Percentiles rank a stretch among this genome's conserved stretches.
Conservation (phyloP, 2,329 filamentous ascomycete genomes). For the Penicillium corylophilum region DNA sequence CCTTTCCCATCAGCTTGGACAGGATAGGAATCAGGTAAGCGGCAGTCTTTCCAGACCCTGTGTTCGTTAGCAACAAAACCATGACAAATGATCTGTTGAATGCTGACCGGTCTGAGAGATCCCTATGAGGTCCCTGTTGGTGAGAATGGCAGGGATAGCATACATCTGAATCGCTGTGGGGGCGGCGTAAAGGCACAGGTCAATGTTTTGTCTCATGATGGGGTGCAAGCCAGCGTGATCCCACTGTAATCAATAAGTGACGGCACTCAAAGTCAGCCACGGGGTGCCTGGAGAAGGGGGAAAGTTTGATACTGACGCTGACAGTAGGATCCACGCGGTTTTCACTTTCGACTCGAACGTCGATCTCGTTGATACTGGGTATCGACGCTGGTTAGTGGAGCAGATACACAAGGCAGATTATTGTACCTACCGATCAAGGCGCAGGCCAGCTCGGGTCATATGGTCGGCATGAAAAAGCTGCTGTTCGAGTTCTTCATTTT, state of each 20-base stretch:
- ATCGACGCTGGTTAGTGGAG: background rate
- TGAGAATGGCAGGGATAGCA: slow-evolving; percentile 74
- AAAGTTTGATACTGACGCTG: slow-evolving; percentile 4
- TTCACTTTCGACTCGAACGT: slow-evolving; percentile 12
- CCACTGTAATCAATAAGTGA: slow-evolving; percentile 54
- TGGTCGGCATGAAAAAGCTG: slow-evolving; percentile 66
- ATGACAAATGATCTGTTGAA: background rate
- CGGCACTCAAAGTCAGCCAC: background rate
- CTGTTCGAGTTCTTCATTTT: slow-evolving; percentile 66
- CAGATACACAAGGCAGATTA: background rate
- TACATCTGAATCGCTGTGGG: slow-evolving; percentile 90
- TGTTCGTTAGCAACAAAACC: slow-evolving; percentile 5
- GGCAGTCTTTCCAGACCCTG: slow-evolving; percentile 94
- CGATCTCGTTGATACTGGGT: slow-evolving; percentile 11
- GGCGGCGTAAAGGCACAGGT: slow-evolving; percentile 65
- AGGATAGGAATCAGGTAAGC: slow-evolving; percentile 87
- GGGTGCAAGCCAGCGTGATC: slow-evolving; percentile 81
- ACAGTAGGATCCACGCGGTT: slow-evolving; percentile 5
- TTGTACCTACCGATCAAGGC: slow-evolving; percentile 60
- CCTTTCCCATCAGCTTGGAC: slow-evolving; percentile 93
- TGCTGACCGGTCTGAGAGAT: slow-evolving; percentile 87
- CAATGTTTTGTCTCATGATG: slow-evolving; percentile 73
- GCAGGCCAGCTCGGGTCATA: slow-evolving; percentile 56
- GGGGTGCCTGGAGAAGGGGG: too few species aligned
- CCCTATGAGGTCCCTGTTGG: slow-evolving; percentile 78